Percentiles rank a stretch among this genome's conserved stretches.
These are phyloP conservation scores for Remersonia thermophila DNA, from an alignment of 2,329 filamentous ascomycete genomes.

Conservation along the genomic window DNA sequence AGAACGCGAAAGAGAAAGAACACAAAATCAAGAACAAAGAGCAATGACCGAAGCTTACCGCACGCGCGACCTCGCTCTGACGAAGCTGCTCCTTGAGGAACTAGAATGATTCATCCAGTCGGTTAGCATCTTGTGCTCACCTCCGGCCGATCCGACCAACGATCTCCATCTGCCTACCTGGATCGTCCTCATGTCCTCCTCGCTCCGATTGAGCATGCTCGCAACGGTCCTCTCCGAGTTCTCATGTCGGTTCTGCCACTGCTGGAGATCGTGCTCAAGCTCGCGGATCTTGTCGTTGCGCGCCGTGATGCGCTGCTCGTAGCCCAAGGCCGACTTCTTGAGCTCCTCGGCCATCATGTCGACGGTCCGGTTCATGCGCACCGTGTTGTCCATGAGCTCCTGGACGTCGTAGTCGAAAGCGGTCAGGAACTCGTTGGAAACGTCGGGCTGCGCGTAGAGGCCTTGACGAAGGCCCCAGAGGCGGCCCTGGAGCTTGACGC, in stretches of 20 bases:
- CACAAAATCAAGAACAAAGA: not conserved
- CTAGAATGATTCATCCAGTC: slow-evolving; percentile 1
- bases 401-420: slow-evolving; percentile 9
- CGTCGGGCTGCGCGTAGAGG: not conserved
- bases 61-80: slow-evolving; percentile 4
- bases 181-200: slow-evolving; percentile 5
- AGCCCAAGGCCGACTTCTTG: not conserved
- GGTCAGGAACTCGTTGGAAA: not conserved
- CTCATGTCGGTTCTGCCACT: not conserved
- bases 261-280: slow-evolving; percentile 3
- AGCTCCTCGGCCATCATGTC: slow-evolving; percentile 1
- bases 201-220: not conserved
- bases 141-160: too few relatives aligned
- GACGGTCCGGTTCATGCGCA: slow-evolving; percentile 2
- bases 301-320: not conserved
- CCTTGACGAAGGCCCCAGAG: slow-evolving; percentile 8
- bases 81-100: slow-evolving; percentile 8
- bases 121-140: not conserved
- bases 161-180: too few relatives aligned
- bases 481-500: slow-evolving; percentile 3
- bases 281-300: not conserved
- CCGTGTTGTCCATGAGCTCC: slow-evolving; percentile 2
- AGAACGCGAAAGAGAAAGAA: too few relatives aligned
- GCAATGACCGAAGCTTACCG: slow-evolving; percentile 1
- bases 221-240: not conserved